phyloP scores from a whole-genome alignment of 2,329 filamentous ascomycete species.

The Trichoderma sp. region DNA sequence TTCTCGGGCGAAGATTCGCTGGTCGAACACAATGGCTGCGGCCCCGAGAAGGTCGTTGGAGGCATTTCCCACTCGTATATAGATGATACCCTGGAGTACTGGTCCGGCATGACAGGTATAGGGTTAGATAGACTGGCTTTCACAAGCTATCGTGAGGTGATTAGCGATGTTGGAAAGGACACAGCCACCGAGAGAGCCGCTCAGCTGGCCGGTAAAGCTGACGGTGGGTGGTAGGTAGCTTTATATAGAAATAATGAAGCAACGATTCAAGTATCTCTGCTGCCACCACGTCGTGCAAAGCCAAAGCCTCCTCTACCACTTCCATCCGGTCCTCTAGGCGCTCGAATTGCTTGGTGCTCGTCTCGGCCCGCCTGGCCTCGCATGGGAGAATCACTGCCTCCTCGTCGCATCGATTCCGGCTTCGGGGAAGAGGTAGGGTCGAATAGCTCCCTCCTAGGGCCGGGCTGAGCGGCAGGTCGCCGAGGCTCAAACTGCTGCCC shows the following conservation, averaged over 20 bases:
- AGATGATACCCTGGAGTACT: slow-evolving; percentile 68
- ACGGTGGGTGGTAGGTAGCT: slow-evolving; percentile 77
- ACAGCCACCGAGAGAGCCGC: slow-evolving; percentile 72
- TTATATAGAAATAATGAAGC: slow-evolving; percentile 17
- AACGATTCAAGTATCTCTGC: slow-evolving; percentile 31
- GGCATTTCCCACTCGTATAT: slow-evolving; percentile 66
- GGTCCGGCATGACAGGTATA: slow-evolving; percentile 70
- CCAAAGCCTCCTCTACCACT: slow-evolving; percentile 76
- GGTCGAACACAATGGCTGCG: slow-evolving; percentile 26
- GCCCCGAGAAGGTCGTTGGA: slow-evolving; percentile 44
- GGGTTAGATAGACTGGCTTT: slow-evolving; percentile 69
- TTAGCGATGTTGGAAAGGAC: slow-evolving; percentile 89
- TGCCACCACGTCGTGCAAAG: slow-evolving; percentile 67
- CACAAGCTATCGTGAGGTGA: slow-evolving; percentile 87
- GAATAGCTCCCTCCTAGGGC: slow-evolving; percentile 61
- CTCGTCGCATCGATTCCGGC: slow-evolving; percentile 46
- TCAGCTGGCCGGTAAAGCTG: slow-evolving; percentile 84
- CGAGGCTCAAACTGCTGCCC: slow-evolving; percentile 31
- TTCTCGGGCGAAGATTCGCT: slow-evolving; percentile 68
- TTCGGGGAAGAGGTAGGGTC: slow-evolving; percentile 71
- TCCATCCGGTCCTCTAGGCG: slow-evolving; percentile 74
- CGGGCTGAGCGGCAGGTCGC: slow-evolving; percentile 25
- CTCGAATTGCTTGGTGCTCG: slow-evolving; percentile 66
- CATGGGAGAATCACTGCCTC: slow-evolving; percentile 29
- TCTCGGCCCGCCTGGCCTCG: slow-evolving; percentile 49